Evolutionary conservation across 78 protist genomes (phyloP).

Genomic region (Dictyostelium capitatum): DNA sequence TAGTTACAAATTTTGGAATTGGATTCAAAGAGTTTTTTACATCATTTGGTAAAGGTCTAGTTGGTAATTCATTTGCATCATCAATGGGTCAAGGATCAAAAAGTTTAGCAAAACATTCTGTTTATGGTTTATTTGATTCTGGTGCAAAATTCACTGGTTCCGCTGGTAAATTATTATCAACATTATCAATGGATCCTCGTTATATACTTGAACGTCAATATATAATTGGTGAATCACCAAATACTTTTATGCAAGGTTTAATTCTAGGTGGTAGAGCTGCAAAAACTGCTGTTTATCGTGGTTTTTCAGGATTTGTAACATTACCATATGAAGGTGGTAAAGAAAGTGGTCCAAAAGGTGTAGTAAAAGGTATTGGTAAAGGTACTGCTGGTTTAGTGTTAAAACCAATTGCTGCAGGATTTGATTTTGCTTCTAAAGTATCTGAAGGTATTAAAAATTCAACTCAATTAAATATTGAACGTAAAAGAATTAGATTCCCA

Average conservation of each 20-base stretch:
- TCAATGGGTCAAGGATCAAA: constrained; percentile 44
- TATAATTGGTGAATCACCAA: constrained; percentile 65
- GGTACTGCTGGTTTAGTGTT: constrained; percentile 88
- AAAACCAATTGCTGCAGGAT: constrained; percentile 89
- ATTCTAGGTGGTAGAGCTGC: constrained; percentile 37
- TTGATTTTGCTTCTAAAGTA: constrained; percentile 76
- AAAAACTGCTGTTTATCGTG: constrained; percentile 59
- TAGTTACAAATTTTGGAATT: constrained; percentile 83
- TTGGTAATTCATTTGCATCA: constrained; percentile 31
- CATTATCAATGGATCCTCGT: constrained; percentile 79
- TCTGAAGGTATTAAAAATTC: constrained; percentile 87
- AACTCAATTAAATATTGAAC: constrained; percentile 62
- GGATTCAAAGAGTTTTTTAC: constrained; percentile 86
- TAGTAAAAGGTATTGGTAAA: constrained; percentile 90
- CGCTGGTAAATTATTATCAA: constrained; percentile 66
- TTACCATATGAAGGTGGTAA: constrained; percentile 87
- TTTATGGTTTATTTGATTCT: constrained; percentile 82
- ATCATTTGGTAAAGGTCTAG: constrained; percentile 71
- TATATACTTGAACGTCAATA: constrained; percentile 61
- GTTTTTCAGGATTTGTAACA: constrained; percentile 84
- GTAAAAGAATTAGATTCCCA: constrained; percentile 56
- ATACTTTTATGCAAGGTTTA: constrained; percentile 76
- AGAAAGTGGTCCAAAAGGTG: constrained; percentile 82
- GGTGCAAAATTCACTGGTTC: constrained; percentile 78
- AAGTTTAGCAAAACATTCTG: constrained; percentile 77